These are phyloP conservation scores for Zasmidium citrigriseum DNA, from an alignment of 2,329 filamentous ascomycete genomes.

Conservation along the genomic window DNA sequence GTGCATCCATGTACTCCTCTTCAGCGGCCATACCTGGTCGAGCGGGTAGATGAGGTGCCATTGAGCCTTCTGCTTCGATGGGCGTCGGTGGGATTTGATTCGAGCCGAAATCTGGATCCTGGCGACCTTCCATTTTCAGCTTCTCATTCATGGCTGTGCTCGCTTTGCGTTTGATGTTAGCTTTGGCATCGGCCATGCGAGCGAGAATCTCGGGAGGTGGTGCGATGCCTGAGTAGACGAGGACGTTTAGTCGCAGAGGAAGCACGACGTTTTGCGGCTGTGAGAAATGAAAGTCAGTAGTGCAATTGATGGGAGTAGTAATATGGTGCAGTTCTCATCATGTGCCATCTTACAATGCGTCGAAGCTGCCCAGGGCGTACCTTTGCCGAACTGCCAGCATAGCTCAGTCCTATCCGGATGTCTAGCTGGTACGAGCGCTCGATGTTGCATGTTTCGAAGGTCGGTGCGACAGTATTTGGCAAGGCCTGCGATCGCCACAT, in stretches of 20 bases:
- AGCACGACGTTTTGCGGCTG: slow-evolving; percentile 69
- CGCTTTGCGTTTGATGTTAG: slow-evolving; percentile 18
- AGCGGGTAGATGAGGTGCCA: slow-evolving; percentile 12
- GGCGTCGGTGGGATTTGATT: slow-evolving; percentile 28
- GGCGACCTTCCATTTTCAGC: slow-evolving; percentile 24
- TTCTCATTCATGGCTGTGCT: slow-evolving; percentile 26
- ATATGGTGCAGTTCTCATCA: slow-evolving; percentile 5
- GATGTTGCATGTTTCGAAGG: slow-evolving; percentile 87
- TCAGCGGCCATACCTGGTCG: slow-evolving; percentile 9
- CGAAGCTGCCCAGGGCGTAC: slow-evolving; percentile 39
- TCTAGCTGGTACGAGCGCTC: slow-evolving; percentile 80
- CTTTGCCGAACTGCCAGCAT: slow-evolving; percentile 58
- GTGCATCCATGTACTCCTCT: slow-evolving; percentile 58
- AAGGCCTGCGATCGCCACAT: slow-evolving; percentile 73
- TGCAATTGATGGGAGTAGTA: not conserved
- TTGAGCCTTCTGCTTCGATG: slow-evolving; percentile 15
- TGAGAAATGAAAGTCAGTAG: slow-evolving; percentile 1
- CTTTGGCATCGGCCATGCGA: slow-evolving; percentile 52
- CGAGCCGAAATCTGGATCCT: slow-evolving; percentile 25
- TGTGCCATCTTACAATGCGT: slow-evolving; percentile 22
- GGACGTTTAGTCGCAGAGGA: slow-evolving; percentile 74
- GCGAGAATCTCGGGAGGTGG: slow-evolving; percentile 76
- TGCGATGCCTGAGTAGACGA: slow-evolving; percentile 84
- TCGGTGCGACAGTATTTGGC: slow-evolving; percentile 83
- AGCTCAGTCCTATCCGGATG: slow-evolving; percentile 74